Evolutionary conservation across 2,329 filamentous ascomycete genomes (phyloP), one percentile per base, ranked within the genome.

Genomic region (Beauveria sp.): DNA sequence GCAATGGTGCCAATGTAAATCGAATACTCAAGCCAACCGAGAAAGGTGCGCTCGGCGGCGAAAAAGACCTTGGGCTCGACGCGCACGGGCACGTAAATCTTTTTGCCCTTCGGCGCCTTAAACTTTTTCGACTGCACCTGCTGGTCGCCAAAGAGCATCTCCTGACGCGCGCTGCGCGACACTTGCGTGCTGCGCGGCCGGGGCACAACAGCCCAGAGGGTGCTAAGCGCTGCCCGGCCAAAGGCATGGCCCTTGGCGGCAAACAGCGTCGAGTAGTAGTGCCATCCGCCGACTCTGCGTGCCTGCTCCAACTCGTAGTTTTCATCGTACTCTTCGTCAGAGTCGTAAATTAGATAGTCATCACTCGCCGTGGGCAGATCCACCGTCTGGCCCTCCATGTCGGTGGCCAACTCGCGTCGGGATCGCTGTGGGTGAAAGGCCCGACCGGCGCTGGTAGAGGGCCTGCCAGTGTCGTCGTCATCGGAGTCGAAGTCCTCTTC

Each of bases 21-120:
- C 55, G 90, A 93, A 76, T 96, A 97, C 75, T 99, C 93, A 68
- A 99, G 89, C 89, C 94, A 99, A 64, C 91, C 90, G 61, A 99
- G 82, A 76, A 97, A 99, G 1, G 94, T 99, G 65, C 94, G 85
- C 75, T 99, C 94, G 1, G 92, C 92, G 24, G 94, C 94, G 71
- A 99, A 96, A 74, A 92, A 96, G 55, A 99, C 94, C 77, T 99
- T 99, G 40, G 94, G 94, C 75, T 99, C 94, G 40, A 99, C 92
- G 54, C 94, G 87, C 60, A 97, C 88, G 16, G 93, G 93, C 26
- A 99, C 94, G 69, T 97, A 93, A 62, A 99, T 97, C 73, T 90
- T 90, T 84, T 92, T 93, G 59, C 90, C 90, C 72, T 85, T 87
- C 14, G 90, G 90, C 9, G 90, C 89, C 71, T 85, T 87, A 77